A percentile compares a stretch with the other conserved stretches of the same genome.
Evolutionary conservation across 176 grass and related monocot species (phyloP).

Genomic region (Eleusine indica): DNA sequence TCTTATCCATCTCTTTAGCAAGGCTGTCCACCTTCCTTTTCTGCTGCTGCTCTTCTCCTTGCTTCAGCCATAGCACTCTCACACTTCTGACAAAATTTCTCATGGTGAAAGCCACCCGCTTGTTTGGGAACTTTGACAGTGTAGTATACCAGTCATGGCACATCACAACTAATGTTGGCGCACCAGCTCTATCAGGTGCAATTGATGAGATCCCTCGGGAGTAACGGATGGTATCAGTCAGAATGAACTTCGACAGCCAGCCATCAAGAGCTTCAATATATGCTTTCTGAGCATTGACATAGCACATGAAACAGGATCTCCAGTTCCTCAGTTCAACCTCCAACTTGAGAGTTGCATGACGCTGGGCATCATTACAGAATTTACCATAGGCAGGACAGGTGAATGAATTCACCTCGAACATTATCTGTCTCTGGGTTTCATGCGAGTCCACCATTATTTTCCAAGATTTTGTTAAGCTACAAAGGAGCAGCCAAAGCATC

Average conservation of each 20-base stretch:
- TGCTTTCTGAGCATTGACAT: constrained; percentile 68
- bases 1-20: constrained; percentile 79
- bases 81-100: constrained; percentile 79
- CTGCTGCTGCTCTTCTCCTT: constrained; percentile 88
- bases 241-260: constrained; percentile 88
- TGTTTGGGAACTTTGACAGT: constrained; percentile 59
- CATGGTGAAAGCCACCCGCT: constrained; percentile 58
- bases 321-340: constrained; percentile 89
- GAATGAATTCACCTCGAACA: constrained; percentile 93
- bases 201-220: constrained; percentile 59
- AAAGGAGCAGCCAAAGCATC: constrained; percentile 21
- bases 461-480: constrained; percentile 76
- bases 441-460: constrained; percentile 93
- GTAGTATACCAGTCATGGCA: constrained; percentile 68
- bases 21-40: constrained; percentile 88
- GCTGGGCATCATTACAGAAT: constrained; percentile 82
- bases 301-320: constrained; percentile 77
- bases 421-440: constrained; percentile 95
- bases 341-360: constrained; percentile 80
- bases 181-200: constrained; percentile 36
- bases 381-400: constrained; percentile 95
- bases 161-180: constrained; percentile 67
- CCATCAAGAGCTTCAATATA: constrained; percentile 85
- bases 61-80: constrained; percentile 85
- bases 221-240: constrained; percentile 67